A percentile compares a stretch with the other conserved stretches of the same genome.
Evolutionary conservation across 371 early-diverging fungal species (phyloP).

Genomic region (Mucor mucedo): DNA sequence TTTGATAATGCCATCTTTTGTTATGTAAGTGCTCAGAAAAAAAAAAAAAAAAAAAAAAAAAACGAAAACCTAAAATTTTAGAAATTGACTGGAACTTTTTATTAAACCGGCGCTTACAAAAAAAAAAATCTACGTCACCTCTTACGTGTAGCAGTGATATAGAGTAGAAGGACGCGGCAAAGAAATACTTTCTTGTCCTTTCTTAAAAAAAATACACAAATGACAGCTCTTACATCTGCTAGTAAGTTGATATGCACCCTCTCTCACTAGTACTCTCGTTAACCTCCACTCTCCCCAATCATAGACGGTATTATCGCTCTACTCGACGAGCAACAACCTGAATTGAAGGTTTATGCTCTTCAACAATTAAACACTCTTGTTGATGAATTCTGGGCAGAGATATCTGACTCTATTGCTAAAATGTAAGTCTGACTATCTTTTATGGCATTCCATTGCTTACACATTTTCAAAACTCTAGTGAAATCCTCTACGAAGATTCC

Average conservation of each 20-base stretch:
- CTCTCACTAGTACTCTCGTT: background rate
- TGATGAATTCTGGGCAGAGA: conserved; percentile 97
- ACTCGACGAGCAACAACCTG: conserved; percentile 91
- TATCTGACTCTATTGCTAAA: conserved; percentile 91
- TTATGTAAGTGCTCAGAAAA: background rate
- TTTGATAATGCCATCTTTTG: conserved; percentile 30
- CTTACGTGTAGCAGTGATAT: background rate
- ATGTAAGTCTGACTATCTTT: conserved; percentile 61
- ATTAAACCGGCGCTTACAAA: too few relatives aligned
- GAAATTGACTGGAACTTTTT: too few relatives aligned
- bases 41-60: background rate
- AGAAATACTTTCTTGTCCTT: conserved; percentile 2
- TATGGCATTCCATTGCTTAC: background rate
- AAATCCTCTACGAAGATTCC: conserved; percentile 91
- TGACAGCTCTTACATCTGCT: conserved; percentile 57
- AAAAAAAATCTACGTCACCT: background rate
- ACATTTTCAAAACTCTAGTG: conserved; percentile 55
- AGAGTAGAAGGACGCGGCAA: conserved; percentile 9
- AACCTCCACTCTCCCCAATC: conserved; percentile 1
- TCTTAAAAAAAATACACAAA: background rate
- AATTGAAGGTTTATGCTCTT: conserved; percentile 91
- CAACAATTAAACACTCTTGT: conserved; percentile 85
- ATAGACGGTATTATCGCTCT: conserved; percentile 91
- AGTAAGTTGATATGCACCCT: conserved; percentile 31
- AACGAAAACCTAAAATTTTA: too few relatives aligned